Conservation (phyloP, 2,329 filamentous ascomycete species). For the Proliferodiscus dingleyae region DNA sequence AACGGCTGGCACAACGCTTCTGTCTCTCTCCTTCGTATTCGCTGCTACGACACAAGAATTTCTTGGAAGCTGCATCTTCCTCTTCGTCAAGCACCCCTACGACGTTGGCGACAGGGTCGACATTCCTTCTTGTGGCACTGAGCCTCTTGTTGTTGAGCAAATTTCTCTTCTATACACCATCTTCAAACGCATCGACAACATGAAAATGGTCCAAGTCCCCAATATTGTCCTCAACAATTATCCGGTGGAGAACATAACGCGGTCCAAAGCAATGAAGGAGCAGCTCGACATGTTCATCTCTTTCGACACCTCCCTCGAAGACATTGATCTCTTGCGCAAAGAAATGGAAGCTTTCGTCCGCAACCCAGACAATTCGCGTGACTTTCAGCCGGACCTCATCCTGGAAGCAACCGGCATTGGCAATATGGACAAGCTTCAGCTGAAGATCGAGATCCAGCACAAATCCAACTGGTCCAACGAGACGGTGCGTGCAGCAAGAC, state of each 20-base stretch:
- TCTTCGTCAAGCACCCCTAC: conserved; percentile 97
- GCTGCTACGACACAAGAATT: conserved; percentile 89
- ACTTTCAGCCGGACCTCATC: conserved; percentile 81
- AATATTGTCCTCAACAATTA: conserved; percentile 88
- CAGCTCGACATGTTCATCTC: conserved; percentile 69
- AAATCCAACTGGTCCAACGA: conserved; percentile 94
- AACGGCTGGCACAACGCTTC: conserved; percentile 83
- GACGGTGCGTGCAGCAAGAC: conserved; percentile 68
- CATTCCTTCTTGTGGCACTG: conserved; percentile 51
- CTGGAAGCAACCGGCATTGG: conserved; percentile 75
- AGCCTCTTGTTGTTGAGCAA: conserved; percentile 78
- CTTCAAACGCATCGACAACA: conserved; percentile 77
- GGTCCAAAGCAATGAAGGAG: conserved; percentile 90
- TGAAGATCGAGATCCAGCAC: conserved; percentile 81
- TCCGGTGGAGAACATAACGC: conserved; percentile 94
- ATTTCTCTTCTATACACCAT: conserved; percentile 92
- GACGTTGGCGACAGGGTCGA: conserved; percentile 95
- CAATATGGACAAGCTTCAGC: conserved; percentile 80
- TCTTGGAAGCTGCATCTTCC: conserved; percentile 95
- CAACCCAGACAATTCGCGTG: conserved; percentile 77
- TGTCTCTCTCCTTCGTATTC: conserved; percentile 97
- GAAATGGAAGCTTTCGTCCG: conserved; percentile 85
- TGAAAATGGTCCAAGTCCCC: conserved; percentile 73
- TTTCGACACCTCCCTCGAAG: conserved; percentile 84
- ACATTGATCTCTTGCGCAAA: conserved; percentile 75